These are phyloP conservation scores for Globisporangium camurandrum DNA, from an alignment of 352 stramenopile species.

Conservation along the genomic window DNA sequence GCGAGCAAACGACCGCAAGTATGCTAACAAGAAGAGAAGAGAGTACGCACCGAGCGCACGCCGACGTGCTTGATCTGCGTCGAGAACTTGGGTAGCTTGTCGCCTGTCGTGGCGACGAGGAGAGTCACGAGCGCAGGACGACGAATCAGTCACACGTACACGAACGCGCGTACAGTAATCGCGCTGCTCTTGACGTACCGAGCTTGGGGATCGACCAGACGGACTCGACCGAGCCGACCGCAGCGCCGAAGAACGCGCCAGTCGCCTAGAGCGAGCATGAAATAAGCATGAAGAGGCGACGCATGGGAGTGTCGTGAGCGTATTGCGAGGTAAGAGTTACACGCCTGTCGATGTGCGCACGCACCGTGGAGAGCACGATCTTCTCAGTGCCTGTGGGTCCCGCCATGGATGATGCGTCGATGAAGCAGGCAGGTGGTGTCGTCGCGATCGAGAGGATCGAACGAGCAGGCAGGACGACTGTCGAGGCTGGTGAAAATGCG, in stretches of 20 bases:
- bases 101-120: constrained; percentile 23
- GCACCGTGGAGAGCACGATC: constrained; percentile 66
- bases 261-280: constrained; percentile 29
- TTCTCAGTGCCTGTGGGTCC: constrained; percentile 61
- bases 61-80: constrained; percentile 77
- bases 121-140: not conserved
- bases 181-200: constrained; percentile 25
- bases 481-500: constrained; percentile 1
- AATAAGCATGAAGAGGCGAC: not conserved
- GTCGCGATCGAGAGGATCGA: not conserved
- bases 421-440: not conserved
- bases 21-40: not conserved
- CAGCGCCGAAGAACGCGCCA: constrained; percentile 70
- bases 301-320: not conserved
- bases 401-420: constrained; percentile 35
- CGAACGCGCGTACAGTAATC: not conserved
- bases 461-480: not conserved
- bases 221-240: constrained; percentile 70
- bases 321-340: not conserved
- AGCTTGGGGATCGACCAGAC: constrained; percentile 86
- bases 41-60: constrained; percentile 44
- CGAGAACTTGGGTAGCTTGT: constrained; percentile 75
- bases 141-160: not conserved
- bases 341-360: constrained; percentile 2
- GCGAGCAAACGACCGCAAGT: too few relatives aligned